A percentile compares a stretch with the other conserved stretches of the same genome.
Evolutionary conservation across 495 filamentous ascomycete genomes (phyloP).

Genomic region (Amphirosellinia nigrospora): DNA sequence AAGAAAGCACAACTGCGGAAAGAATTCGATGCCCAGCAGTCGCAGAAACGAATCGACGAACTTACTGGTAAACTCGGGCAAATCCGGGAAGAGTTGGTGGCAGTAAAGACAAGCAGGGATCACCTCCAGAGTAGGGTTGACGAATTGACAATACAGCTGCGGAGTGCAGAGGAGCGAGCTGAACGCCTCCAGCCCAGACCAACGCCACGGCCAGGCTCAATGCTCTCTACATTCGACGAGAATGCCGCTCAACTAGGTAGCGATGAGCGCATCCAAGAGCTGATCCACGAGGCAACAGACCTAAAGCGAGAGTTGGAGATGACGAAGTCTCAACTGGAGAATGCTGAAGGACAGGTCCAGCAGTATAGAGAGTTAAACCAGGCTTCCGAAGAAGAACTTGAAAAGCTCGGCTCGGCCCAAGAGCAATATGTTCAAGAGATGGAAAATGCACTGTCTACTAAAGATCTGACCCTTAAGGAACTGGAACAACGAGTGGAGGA

Average conservation of each 20-base stretch:
- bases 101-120: constrained; percentile 82
- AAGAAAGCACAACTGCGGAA: constrained; percentile 80
- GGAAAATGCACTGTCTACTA: constrained; percentile 72
- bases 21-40: constrained; percentile 86
- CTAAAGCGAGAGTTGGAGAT: constrained; percentile 83
- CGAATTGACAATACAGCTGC: constrained; percentile 85
- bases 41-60: constrained; percentile 87
- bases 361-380: constrained; percentile 90
- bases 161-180: constrained; percentile 83
- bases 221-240: constrained; percentile 50
- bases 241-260: constrained; percentile 51
- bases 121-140: constrained; percentile 86
- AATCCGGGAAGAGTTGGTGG: constrained; percentile 80
- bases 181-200: constrained; percentile 77
- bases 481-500: constrained; percentile 83
- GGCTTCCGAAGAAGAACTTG: constrained; percentile 84
- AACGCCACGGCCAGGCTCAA: constrained; percentile 59
- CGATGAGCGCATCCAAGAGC: constrained; percentile 79
- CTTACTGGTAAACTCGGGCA: constrained; percentile 77
- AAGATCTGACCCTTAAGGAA: constrained; percentile 76
- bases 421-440: constrained; percentile 88
- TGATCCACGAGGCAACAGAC: constrained; percentile 80
- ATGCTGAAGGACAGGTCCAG: constrained; percentile 77
- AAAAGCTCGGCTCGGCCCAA: constrained; percentile 76
- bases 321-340: constrained; percentile 75